Conservation (phyloP, 148 eudicot genomes). For the Cornus suecica region DNA sequence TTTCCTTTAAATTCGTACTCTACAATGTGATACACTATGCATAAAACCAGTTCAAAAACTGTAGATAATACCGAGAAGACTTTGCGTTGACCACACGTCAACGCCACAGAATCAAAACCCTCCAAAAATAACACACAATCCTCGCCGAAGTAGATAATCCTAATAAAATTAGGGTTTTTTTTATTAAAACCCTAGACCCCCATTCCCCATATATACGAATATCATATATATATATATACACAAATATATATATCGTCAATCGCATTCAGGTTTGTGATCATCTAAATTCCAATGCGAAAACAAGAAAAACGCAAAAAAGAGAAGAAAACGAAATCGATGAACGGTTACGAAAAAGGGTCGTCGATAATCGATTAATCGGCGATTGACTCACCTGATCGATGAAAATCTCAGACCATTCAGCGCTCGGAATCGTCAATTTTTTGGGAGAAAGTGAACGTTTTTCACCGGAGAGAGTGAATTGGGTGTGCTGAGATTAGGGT, state of each 20-base stretch:
- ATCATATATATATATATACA: too few species aligned
- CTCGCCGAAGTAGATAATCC: background rate
- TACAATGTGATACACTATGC: background rate
- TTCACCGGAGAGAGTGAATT: background rate
- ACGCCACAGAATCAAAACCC: too few species aligned
- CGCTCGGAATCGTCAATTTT: background rate
- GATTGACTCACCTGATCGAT: background rate
- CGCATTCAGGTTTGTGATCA: too few species aligned
- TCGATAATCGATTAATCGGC: background rate
- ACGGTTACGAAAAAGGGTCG: background rate
- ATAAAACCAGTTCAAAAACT: too few species aligned
- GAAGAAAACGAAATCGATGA: background rate
- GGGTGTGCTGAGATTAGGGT: background rate
- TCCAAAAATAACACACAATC: background rate
- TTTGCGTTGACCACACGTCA: too few species aligned
- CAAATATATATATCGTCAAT: too few species aligned
- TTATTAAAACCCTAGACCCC: too few species aligned
- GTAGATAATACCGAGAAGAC: too few species aligned
- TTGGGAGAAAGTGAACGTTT: background rate
- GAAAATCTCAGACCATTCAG: background rate
- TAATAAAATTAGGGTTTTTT: background rate
- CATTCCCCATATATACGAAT: too few species aligned
- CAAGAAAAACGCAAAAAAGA: background rate
- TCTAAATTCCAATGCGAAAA: background rate
- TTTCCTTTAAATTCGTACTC: background rate